Percentiles rank a stretch among this genome's conserved stretches.
These are phyloP conservation scores for Acidiella bohemica DNA, from an alignment of 495 filamentous ascomycete species.

Conservation along the genomic window DNA sequence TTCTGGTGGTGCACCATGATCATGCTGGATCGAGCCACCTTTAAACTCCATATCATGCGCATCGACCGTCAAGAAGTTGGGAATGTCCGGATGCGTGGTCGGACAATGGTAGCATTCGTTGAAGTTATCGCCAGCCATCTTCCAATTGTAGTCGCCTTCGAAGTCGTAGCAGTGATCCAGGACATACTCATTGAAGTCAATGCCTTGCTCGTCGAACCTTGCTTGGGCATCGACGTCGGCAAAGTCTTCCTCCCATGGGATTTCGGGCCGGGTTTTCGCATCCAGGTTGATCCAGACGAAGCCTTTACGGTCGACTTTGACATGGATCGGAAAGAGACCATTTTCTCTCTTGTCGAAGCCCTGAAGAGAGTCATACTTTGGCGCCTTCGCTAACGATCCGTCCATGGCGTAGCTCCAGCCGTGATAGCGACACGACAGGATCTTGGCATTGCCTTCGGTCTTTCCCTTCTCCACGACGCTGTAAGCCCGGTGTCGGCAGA, in stretches of 20 bases:
- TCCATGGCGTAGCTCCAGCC: slow-evolving; percentile 48
- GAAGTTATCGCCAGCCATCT: slow-evolving; percentile 38
- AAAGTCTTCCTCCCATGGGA: slow-evolving; percentile 34
- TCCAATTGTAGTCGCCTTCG: slow-evolving; percentile 39
- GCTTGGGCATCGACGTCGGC: slow-evolving; percentile 29
- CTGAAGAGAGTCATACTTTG: slow-evolving; percentile 38
- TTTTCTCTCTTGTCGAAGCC: slow-evolving; percentile 45
- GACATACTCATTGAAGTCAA: slow-evolving; percentile 35
- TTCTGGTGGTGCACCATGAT: no score
- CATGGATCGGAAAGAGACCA: slow-evolving; percentile 34
- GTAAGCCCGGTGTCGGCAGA: slow-evolving; percentile 45
- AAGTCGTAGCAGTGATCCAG: slow-evolving; percentile 39
- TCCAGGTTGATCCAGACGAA: slow-evolving; percentile 43
- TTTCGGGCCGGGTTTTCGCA: slow-evolving; percentile 29
- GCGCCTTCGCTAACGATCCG: slow-evolving; percentile 45
- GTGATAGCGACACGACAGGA: slow-evolving; percentile 48
- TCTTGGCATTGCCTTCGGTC: slow-evolving; percentile 34
- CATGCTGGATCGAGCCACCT: slow-evolving; percentile 27
- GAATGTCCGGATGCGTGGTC: slow-evolving; percentile 36
- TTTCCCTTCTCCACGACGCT: slow-evolving; percentile 42
- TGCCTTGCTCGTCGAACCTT: slow-evolving; percentile 28
- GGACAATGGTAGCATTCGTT: slow-evolving; percentile 42
- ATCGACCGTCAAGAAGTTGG: slow-evolving; percentile 31
- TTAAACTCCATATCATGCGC: slow-evolving; percentile 34
- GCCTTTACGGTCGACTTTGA: slow-evolving; percentile 35